A percentile compares a stretch with the other conserved stretches of the same genome.
Evolutionary conservation across 768 basidiomycete genomes (phyloP).

Genomic region (Guyanaporus albipodus): DNA sequence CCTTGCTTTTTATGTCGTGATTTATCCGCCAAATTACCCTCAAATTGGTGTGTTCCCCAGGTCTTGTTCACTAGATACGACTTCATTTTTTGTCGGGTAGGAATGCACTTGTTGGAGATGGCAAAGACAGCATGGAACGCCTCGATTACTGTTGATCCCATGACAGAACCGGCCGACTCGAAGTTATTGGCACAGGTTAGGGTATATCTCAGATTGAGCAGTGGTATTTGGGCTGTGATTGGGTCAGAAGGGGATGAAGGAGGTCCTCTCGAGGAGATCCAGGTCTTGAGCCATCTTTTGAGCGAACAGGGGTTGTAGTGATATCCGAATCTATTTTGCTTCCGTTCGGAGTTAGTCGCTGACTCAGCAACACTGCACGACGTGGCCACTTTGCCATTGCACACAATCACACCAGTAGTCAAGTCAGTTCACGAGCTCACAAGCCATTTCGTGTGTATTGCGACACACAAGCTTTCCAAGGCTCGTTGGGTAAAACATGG

Average conservation of each 20-base stretch:
- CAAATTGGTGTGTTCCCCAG: constrained; percentile 57
- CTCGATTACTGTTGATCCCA: constrained; percentile 31
- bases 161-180: constrained; percentile 7
- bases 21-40: constrained; percentile 79
- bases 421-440: background rate
- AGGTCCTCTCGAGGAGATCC: constrained; percentile 56
- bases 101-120: constrained; percentile 71
- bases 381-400: constrained; percentile 6
- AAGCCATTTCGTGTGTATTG: background rate
- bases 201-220: constrained; percentile 40
- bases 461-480: background rate
- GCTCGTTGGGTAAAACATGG: constrained; percentile 45
- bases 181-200: constrained; percentile 29
- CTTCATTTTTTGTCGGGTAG: constrained; percentile 34
- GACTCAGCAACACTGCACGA: constrained; percentile 18
- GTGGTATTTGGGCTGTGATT: constrained; percentile 41
- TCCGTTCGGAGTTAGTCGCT: background rate
- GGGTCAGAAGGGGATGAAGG: constrained; percentile 61
- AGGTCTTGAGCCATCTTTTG: constrained; percentile 41
- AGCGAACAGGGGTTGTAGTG: constrained; percentile 4
- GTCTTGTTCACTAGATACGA: background rate
- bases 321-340: background rate
- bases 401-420: background rate
- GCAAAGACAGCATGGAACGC: constrained; percentile 79
- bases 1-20: constrained; percentile 59